Evolutionary conservation across 108 stramenopile genomes (phyloP).

Genomic region (Cyclostephanos invisitatus): DNA sequence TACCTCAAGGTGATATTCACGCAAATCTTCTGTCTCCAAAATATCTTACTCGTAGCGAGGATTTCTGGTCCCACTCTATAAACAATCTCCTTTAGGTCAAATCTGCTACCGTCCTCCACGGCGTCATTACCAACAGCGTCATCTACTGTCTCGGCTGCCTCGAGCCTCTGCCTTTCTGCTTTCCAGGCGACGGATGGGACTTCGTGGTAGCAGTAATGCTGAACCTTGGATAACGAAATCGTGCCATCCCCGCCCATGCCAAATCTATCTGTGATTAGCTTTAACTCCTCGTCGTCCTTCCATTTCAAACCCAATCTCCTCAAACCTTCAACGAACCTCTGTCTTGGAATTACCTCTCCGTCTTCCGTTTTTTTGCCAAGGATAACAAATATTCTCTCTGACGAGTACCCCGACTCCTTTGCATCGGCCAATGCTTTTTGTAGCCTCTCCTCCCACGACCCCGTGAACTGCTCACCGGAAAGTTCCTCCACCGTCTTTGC

Average conservation of each 20-base stretch:
- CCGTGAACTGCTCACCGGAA: conserved; percentile 2
- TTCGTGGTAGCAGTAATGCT: conserved; percentile 49
- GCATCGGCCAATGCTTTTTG: conserved; percentile 32
- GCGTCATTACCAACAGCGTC: neutral
- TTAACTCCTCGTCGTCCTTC: conserved; percentile 31
- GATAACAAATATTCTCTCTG: conserved; percentile 37
- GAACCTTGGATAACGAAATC: conserved; percentile 42
- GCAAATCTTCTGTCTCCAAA: conserved; percentile 41
- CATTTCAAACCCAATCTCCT: conserved; percentile 27
- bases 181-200: conserved; percentile 48
- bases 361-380: conserved; percentile 10
- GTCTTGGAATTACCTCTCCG: conserved; percentile 14
- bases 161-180: conserved; percentile 40
- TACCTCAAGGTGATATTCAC: conserved; percentile 38
- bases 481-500: conserved; percentile 35
- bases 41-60: conserved; percentile 33
- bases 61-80: conserved; percentile 25
- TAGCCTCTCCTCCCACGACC: conserved; percentile 32
- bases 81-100: conserved; percentile 17
- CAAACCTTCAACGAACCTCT: conserved; percentile 32
- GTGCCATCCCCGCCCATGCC: conserved; percentile 40
- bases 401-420: conserved; percentile 36
- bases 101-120: conserved; percentile 12
- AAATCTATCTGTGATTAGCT: conserved; percentile 34
- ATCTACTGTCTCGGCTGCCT: conserved; percentile 7